Evolutionary conservation across 176 grass and related monocot species (phyloP).

Genomic region (Hyparrhenia diplandra): DNA sequence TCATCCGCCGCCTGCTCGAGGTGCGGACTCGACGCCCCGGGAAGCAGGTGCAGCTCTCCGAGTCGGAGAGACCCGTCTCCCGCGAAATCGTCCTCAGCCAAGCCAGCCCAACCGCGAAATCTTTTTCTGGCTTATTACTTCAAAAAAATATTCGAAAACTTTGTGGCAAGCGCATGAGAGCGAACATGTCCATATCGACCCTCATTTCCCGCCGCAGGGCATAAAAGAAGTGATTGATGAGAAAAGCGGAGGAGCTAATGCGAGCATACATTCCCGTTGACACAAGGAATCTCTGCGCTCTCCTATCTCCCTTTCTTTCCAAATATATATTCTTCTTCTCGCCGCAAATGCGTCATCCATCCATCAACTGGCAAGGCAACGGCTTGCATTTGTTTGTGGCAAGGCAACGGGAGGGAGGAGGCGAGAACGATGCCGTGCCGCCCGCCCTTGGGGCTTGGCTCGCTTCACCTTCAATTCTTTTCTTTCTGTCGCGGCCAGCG

Average conservation of each 20-base stretch:
- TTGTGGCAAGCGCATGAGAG: too few relatives aligned
- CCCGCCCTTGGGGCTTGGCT: constrained; percentile 21
- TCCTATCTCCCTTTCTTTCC: constrained; percentile 16
- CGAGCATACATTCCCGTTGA: constrained; percentile 50
- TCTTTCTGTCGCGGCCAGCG: constrained; percentile 56
- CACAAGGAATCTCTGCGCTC: constrained; percentile 50
- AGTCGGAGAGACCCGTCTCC: too few relatives aligned
- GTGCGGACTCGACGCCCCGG: too few relatives aligned
- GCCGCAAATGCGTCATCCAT: constrained; percentile 41
- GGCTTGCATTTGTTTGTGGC: constrained; percentile 8
- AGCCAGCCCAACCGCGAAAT: too few relatives aligned
- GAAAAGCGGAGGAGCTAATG: not conserved
- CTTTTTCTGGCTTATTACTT: too few relatives aligned
- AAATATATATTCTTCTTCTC: constrained; percentile 29
- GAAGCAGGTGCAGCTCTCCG: too few relatives aligned
- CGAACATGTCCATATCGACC: too few relatives aligned
- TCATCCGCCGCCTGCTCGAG: too few relatives aligned
- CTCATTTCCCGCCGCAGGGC: not conserved
- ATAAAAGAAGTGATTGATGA: not conserved
- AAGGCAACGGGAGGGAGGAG: not conserved
- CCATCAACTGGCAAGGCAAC: not conserved
- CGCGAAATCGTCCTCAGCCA: too few relatives aligned
- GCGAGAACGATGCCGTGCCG: constrained; percentile 47
- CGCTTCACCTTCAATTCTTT: constrained; percentile 57
- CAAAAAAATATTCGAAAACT: too few relatives aligned